Base-by-base conservation (phyloP, 495 filamentous ascomycete species). In the Amniculicola lignicola region DNA sequence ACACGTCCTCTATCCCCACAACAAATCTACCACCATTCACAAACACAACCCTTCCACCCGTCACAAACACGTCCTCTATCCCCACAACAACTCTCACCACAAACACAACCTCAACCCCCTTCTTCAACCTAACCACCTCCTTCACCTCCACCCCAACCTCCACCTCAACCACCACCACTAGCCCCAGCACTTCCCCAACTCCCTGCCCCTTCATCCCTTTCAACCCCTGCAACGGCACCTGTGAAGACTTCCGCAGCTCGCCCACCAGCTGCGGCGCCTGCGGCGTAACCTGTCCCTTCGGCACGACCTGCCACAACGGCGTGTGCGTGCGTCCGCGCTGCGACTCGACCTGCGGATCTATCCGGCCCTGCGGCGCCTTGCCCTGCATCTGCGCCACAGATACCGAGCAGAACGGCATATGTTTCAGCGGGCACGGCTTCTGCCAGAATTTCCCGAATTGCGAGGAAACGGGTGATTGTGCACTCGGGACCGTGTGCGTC, bases 271-370 rank as follows among this genome's bases (percentile, higher is more conserved):
- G 61, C 47, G 61, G 61, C 33, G 37, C 25, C 29, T 64, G 61
- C 43, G 43, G 39, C 35, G 56, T 39, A 21, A 12, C 0, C 6
- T 64, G 61, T 35, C 10, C 44, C 10, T 9, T 15, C 3, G 56
- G 56, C 22, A 55, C 27, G 3, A 24, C 14, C 23, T 64, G 61
- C 45, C 59, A 50, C 16, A 64, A 64, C 42, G 61, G 61, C 18
- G 56, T 60, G 21, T 64, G 61, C 41, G 42, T 46, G 21, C 27
- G 38, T 10, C 41, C 23, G 5, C 24, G 16, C 23, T 64, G 56
- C 36, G 51, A 51, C 57, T 56, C 50, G 3, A 11, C 7, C 35
- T 64, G 61, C 44, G 21, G 18, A 21, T n/a, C 6, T 3, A 16
- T 23, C 3, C 14, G 31, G 16, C 1, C 23, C 0, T 64, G 57